These are phyloP conservation scores for Eucalyptus cloeziana DNA, from an alignment of 345 rosid species.

Conservation along the genomic window DNA sequence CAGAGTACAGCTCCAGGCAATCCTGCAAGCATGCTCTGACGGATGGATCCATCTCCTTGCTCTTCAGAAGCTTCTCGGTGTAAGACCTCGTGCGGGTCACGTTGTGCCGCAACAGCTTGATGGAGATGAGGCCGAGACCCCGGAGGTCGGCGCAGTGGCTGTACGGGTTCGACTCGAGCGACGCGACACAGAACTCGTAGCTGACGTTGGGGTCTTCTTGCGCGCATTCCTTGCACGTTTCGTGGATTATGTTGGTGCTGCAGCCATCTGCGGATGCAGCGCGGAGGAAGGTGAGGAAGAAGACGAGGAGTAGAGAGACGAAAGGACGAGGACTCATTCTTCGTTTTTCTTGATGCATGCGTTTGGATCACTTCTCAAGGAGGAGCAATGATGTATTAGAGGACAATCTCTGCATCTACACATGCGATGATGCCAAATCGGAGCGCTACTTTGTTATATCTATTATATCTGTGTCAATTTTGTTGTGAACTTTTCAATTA, in stretches of 20 bases:
- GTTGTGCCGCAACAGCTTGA: slow-evolving; percentile 18
- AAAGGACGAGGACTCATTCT: neutral
- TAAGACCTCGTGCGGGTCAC: slow-evolving; percentile 18
- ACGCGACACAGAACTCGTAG: slow-evolving; percentile 35
- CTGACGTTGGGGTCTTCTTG: slow-evolving; percentile 29
- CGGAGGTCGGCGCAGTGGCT: slow-evolving; percentile 15
- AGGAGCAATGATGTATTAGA: neutral
- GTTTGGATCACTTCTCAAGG: neutral
- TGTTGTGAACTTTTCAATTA: neutral
- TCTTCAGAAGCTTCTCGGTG: slow-evolving; percentile 13
- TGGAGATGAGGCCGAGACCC: slow-evolving; percentile 34
- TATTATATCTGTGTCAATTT: too few relatives aligned
- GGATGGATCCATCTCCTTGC: slow-evolving; percentile 13
- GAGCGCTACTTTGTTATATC: neutral
- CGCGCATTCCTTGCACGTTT: slow-evolving; percentile 37
- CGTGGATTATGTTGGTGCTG: neutral
- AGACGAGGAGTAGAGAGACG: neutral
- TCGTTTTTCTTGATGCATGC: neutral
- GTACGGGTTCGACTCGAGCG: slow-evolving; percentile 20
- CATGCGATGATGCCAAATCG: neutral
- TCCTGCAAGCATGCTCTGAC: slow-evolving; percentile 16
- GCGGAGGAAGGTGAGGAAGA: neutral
- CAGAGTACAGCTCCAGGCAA: slow-evolving; percentile 43
- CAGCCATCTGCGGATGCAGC: neutral
- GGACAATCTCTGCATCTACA: neutral